Base-by-base conservation (phyloP, 2,329 filamentous ascomycete species). In the Colletotrichum sp. region DNA sequence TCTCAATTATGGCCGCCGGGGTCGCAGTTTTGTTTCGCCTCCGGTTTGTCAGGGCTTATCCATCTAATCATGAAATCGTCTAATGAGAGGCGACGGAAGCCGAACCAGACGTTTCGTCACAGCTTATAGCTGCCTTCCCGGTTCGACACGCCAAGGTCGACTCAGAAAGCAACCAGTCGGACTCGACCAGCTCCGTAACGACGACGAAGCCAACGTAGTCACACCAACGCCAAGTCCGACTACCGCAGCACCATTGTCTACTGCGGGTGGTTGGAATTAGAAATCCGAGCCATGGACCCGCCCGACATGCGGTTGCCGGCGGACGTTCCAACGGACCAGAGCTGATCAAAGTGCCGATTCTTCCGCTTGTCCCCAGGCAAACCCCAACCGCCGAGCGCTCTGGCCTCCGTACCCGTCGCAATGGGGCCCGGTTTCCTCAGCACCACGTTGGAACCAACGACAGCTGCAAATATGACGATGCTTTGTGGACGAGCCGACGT, bases 41-140 rank as follows among this genome's bases (percentile, higher is more conserved):
- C n/a, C 60, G 58, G 57, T 68, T 68, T 73, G 70, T 75, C 73
- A 75, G 73, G 70, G 73, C 64, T 60, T 48, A 73, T 68, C 61
- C 70, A 73, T 71, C 72, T 75, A 36, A 72, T 34, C 63, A 38
- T 36, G 16, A 10, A 28, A 7, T 30, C 32, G 34, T 57, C 26
- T 30, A 55, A 67, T 63, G 16, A 52, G 6, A 28, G 32, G 15
- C 43, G 43, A 63, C 30, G 58, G 28, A 71, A 65, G 13, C 64
- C 66, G 34, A 74, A 34, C 24, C 34, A 55, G 15, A 55, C 28
- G 72, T 67, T 75, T 72, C 61, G 72, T 75, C 52, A 63, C 52
- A 71, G 28, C 68, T 57, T 24, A 55, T 61, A 72, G 68, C 52
- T 58, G 60, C 21, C 52, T 36, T 71, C 48, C 60, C 55, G 34